Base-by-base conservation (phyloP, 2,329 filamentous ascomycete genomes). In the Arthrobotrys entomopaga region DNA sequence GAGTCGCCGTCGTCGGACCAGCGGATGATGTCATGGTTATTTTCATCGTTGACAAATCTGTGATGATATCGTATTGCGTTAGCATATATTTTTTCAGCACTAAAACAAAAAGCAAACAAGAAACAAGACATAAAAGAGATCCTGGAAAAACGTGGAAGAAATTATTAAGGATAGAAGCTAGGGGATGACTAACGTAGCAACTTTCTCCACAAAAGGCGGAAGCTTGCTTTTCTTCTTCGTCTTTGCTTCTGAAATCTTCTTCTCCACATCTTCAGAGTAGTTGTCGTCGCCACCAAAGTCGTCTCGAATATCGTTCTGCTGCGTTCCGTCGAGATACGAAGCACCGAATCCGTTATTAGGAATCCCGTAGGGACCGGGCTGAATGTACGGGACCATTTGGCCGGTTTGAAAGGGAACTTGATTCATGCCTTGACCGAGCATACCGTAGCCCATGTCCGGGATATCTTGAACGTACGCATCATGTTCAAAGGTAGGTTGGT, bases 1-100 rank as follows among this genome's bases (percentile, higher is more conserved):
- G 94, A 97, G 80, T 96, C 93, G 29, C 95, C 95, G 79, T 94
- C 92, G 79, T 96, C 92, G 0, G 95, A 97, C 95, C 95, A 99
- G 78, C 94, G 89, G 80, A 99, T 99, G 56, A 98, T 85, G 38
- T 97, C 92, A 1, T 93, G 94, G 80, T 98, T 97, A 80, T 94
- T 94, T 43, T 90, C 89, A 79, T 96, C 90, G 79, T 99, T 93
- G 13, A 99, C 86, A 80, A 98, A 99, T 81, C 95, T 98, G 16
- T n/a, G 26, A 71, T 7, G 48, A 49, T 16, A 24, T 42, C 16
- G 22, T 24, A 46, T 60, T 54, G 66, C 40, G 64, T 75, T 58
- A 74, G 53, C 20, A 63, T 77, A 78, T 52, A 77, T 72, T 24
- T 11, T 65, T 24, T 22, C 54, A 53, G 29, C 7, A 42, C 24